Base-by-base conservation (phyloP, 1,139 yeast genomes). In the Kluyveromyces sp. region DNA sequence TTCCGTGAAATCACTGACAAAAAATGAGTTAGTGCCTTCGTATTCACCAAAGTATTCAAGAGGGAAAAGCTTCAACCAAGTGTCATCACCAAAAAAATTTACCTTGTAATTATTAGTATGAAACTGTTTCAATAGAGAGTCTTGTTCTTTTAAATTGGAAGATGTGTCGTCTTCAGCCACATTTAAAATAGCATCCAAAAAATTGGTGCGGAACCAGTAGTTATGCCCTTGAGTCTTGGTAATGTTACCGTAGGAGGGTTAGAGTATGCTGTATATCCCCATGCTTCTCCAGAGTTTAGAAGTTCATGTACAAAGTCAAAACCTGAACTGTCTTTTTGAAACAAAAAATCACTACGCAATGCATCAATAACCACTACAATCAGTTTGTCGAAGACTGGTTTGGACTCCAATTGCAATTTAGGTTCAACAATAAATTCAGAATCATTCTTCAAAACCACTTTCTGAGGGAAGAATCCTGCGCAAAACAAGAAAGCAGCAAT, bases 1-100 rank as follows among this genome's bases (percentile, higher is more conserved):
- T 53, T 90, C 95, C 1, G 94, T 86, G 61, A 85, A 92, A 60
- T 94, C 97, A 50, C 94, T 82, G 1, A 94, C 98, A 61, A 86
- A 92, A 61, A 92, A 94, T 42, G 97, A 87, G 42, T 86, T 82
- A 0, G 98, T 92, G 1, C 98, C 98, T 43, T 92, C 98, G 26
- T 64, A 68, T 47, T 74, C 71, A 30, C 72, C 71, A 59, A 92
- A 90, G 54, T 73, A 73, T 3, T 67, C 70, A 4, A 42, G 33
- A 0, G 92, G 92, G 56, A 89, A 94, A 41, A 92, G 72, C 60
- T 89, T 90, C 53, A 90, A 68, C 99, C 98, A 94, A 1, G 98
- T 92, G 61, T 92, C 98, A 64, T 92, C 98, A 28, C 99, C 99
- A 68, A 78, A 92, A 76, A 92, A 88, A 59, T 88, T 83, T 37